These are phyloP conservation scores for Syzygium malaccense DNA, from an alignment of 441 rosid species.

Conservation along the genomic window DNA sequence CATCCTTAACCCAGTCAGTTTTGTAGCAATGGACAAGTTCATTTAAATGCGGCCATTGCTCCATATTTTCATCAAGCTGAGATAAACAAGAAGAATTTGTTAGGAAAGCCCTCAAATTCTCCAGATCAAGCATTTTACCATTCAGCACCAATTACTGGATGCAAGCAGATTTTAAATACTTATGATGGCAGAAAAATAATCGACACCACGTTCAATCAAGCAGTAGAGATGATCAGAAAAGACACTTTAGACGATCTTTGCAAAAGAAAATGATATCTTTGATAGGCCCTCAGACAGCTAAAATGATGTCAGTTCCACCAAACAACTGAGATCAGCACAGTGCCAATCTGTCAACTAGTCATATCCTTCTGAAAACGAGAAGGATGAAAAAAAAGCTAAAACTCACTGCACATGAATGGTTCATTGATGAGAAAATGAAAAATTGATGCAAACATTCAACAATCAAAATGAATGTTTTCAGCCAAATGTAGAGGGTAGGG, in stretches of 20 bases:
- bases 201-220: neutral
- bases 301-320: neutral
- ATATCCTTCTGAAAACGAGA: neutral
- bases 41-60: conserved; percentile 96
- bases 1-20: conserved; percentile 96
- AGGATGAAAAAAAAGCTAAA: neutral
- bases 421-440: neutral
- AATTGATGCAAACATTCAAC: neutral
- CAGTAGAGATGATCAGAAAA: neutral
- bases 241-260: neutral
- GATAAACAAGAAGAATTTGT: neutral
- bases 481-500: neutral
- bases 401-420: neutral
- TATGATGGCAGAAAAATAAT: neutral
- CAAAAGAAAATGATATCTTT: neutral
- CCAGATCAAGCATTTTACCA: neutral
- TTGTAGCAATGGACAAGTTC: conserved; percentile 83
- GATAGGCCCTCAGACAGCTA: neutral
- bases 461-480: neutral
- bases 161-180: neutral
- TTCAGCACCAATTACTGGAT: neutral
- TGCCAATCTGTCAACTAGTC: neutral
- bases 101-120: neutral
- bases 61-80: conserved; percentile 88
- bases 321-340: neutral